Base-by-base conservation (phyloP, 345 rosid species). In the Corchorus olitorius region DNA sequence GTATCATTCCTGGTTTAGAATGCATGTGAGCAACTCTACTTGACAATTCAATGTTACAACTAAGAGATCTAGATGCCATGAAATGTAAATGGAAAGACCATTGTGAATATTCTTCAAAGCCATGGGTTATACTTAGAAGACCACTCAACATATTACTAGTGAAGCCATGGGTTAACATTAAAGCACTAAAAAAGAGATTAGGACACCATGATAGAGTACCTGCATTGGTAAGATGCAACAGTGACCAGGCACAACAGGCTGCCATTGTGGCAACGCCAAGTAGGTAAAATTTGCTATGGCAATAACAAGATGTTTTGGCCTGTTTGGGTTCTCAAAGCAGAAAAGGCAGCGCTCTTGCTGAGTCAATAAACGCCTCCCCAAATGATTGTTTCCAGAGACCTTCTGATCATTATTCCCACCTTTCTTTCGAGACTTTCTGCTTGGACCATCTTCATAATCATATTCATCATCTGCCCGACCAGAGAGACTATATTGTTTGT, bases 341-440 rank as follows among this genome's bases (percentile, higher is more conserved):
- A 91, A 91, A 33, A 87, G 84, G 74, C 98, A 93, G 13, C 98
- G 97, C 74, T 96, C 98, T 87, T 93, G 99, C 83, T 92, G 99
- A 67, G 97, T 93, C 81, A 89, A 46, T 65, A 96, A 79, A 70
- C 89, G 88, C 84, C 83, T 90, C 35, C 76, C 86, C 43, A 85
- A 75, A 80, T 67, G 74, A 33, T 81, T 84, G n/a, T 64, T 88
- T 67, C 85, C 91, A 15, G 86, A 75, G 46, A 39, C 81, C 76
- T 75, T 79, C 16, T 74, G 81, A 75, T 81, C 87, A 70, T 66
- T 83, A 52, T 52, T 83, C 14, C 73, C 77, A 43, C 74, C 87
- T 75, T 84, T 91, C 80, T 85, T 90, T 56, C 75, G 71, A 0
- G 90, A 81, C 77, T 88, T 92, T 72, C 78, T 87, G 71, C 86